Evolutionary conservation across 106 monocot species (phyloP).

Genomic region (Phalaenopsis equestris): DNA sequence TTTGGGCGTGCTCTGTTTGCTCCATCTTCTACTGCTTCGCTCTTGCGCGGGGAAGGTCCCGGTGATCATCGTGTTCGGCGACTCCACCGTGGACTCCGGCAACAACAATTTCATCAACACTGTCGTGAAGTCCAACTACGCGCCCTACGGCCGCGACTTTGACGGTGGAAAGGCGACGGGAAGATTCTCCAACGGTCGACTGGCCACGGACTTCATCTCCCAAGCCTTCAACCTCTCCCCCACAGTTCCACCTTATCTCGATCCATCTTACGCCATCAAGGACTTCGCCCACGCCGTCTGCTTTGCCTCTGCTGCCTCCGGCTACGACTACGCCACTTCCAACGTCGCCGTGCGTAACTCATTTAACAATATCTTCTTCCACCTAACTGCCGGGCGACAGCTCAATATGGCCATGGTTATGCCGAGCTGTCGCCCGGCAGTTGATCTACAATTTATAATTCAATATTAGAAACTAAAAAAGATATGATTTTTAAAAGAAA

Average conservation of each 20-base stretch:
- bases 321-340: constrained; percentile 49
- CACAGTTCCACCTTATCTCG: constrained; percentile 45
- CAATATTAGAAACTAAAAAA: too few species aligned
- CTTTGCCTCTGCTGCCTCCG: constrained; percentile 60
- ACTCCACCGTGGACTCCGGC: constrained; percentile 51
- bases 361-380: background rate
- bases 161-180: constrained; percentile 35
- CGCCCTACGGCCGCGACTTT: constrained; percentile 54
- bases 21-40: background rate
- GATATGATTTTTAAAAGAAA: too few species aligned
- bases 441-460: too few species aligned
- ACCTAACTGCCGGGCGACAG: too few species aligned
- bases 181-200: constrained; percentile 58
- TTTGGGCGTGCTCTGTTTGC: background rate
- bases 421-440: too few species aligned
- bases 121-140: constrained; percentile 35
- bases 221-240: constrained; percentile 42
- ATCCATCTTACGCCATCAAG: constrained; percentile 26
- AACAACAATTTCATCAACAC: constrained; percentile 57
- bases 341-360: constrained; percentile 29
- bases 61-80: constrained; percentile 45
- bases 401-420: too few species aligned
- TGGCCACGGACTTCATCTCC: constrained; percentile 51
- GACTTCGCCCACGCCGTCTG: constrained; percentile 41
- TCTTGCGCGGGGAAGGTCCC: constrained; percentile 9